These are phyloP conservation scores for Diaporthe citrichinensis DNA, from an alignment of 2,329 filamentous ascomycete genomes.

Conservation along the genomic window DNA sequence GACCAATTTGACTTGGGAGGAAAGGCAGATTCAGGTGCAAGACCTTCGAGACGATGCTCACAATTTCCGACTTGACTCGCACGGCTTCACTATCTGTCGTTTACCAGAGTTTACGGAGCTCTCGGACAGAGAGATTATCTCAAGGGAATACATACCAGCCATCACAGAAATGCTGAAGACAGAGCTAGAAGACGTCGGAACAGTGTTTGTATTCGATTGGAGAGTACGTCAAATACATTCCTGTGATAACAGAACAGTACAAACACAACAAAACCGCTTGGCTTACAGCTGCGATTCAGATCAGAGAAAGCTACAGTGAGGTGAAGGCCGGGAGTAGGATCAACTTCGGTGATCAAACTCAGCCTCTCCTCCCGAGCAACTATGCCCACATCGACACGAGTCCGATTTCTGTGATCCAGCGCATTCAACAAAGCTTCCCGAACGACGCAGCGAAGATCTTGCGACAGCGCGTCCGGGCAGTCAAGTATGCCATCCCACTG, in stretches of 20 bases:
- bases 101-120: not conserved
- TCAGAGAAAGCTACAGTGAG: not conserved
- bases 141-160: not conserved
- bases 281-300: not conserved
- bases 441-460: not conserved
- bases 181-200: constrained; percentile 4
- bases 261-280: no score
- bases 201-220: constrained; percentile 8
- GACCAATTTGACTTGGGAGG: constrained; percentile 9
- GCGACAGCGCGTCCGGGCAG: constrained; percentile 1
- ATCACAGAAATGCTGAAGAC: not conserved
- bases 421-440: constrained; percentile 10
- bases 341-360: constrained; percentile 4
- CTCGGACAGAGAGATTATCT: not conserved
- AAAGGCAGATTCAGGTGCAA: not conserved
- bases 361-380: constrained; percentile 2
- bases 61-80: not conserved
- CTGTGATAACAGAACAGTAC: not conserved
- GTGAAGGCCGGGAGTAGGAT: not conserved
- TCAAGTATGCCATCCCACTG: not conserved
- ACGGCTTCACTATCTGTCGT: not conserved
- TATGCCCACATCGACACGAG: constrained; percentile 17
- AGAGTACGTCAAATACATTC: not conserved
- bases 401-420: constrained; percentile 1
- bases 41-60: not conserved